Base-by-base conservation (phyloP, 495 filamentous ascomycete genomes). In the Recurvomyces mirabilis region DNA sequence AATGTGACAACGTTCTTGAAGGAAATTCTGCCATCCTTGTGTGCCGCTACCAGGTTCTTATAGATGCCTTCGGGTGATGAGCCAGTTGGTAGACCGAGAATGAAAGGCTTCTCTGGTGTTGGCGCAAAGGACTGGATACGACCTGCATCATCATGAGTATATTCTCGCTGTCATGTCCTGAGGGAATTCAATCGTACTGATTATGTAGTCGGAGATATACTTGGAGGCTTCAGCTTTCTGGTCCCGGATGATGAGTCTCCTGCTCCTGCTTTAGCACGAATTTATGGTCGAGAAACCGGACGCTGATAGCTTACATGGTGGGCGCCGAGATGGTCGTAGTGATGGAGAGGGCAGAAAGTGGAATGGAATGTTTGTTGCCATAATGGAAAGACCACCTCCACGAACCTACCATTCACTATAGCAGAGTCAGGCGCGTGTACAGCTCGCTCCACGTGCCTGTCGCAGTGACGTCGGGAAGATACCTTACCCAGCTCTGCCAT, bases 1-100 rank as follows among this genome's bases (percentile, higher is more conserved):
- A 89, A 89, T 6, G 84, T 91, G 55, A 87, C 71, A 52, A 91
- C 83, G 81, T 89, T 77, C 54, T 78, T 79, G 58, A 89, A 91
- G 0, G 84, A 87, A 49, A 91, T 80, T 52, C 82, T 73, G 49
- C 82, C 82, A 30, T 76, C 73, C 61, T 85, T 82, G 69, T 85
- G 75, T 47, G 72, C 76, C 56, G 78, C 72, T 9, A 88, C 84
- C 0, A 89, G 69, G 54, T 75, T 72, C 59, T 74, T 77, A 72
- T 93, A 93, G 57, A 89, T 78, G 39, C 74, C 70, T 41, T 84
- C 73, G 0, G 84, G 85, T 49, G 78, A 86, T 53, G 78, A 84
- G 15, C 85, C 85, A 18, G 85, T 89, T 3, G 85, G 85, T 12
- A 93, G 73, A 38, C 85, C 85, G 17, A 93, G 77, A 1, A 89